Conservation (phyloP, 73 alveolate genomes). For the Durusdinium trenchii region DNA sequence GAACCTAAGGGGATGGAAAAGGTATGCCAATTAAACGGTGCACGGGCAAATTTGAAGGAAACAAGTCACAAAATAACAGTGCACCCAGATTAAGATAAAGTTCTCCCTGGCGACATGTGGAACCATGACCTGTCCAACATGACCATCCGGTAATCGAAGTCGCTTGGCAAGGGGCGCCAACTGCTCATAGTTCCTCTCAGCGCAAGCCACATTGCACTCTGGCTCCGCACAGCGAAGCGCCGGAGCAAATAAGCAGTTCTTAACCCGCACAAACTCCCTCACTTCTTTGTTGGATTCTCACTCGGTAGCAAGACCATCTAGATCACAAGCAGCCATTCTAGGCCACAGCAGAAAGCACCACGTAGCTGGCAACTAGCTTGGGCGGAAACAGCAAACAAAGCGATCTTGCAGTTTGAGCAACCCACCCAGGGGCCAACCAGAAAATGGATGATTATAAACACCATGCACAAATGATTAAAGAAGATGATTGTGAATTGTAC, state of each 20-base stretch:
- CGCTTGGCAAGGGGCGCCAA: background rate
- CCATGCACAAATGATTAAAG: background rate
- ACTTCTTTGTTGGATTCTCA: background rate
- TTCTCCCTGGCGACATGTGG: background rate
- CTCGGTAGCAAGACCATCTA: background rate
- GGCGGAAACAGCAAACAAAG: background rate
- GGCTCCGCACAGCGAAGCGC: background rate
- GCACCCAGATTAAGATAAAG: background rate
- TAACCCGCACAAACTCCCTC: background rate
- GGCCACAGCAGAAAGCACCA: background rate
- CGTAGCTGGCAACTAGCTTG: background rate
- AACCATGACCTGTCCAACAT: background rate
- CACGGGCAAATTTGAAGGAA: no score
- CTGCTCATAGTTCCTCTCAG: background rate
- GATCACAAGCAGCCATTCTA: background rate
- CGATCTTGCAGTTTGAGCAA: background rate
- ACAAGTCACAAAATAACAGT: background rate
- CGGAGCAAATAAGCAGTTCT: background rate
- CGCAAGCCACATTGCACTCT: background rate
- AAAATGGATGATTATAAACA: background rate
- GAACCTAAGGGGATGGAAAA: no score
- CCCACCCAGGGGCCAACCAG: background rate
- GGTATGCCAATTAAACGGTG: background rate
- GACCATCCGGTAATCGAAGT: background rate
- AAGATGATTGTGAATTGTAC: background rate